Evolutionary conservation across 2,329 filamentous ascomycete genomes (phyloP).

Genomic region (Elsinoe batatas): DNA sequence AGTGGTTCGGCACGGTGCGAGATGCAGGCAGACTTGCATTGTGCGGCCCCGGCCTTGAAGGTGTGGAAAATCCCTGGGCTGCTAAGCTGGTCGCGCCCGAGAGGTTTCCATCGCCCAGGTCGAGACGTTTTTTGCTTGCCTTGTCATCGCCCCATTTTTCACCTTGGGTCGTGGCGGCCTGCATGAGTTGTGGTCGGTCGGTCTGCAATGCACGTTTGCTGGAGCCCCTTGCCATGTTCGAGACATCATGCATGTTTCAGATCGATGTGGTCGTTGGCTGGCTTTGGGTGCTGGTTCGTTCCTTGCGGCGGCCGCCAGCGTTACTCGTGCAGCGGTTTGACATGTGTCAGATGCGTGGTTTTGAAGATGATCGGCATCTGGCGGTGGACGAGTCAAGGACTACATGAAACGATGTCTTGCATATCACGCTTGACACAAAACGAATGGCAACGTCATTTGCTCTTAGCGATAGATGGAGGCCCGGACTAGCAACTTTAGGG

Average conservation of each 20-base stretch:
- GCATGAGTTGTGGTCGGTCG: neutral
- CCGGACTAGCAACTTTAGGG: too few species aligned
- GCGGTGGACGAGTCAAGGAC: neutral
- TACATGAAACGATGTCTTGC: neutral
- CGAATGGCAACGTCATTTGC: too few species aligned
- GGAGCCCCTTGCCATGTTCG: neutral
- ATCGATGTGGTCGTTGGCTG: neutral
- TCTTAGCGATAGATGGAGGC: too few species aligned
- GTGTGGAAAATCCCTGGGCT: neutral
- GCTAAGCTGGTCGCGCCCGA: neutral
- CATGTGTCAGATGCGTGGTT: neutral
- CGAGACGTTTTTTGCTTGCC: neutral
- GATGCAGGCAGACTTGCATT: conserved; percentile 11
- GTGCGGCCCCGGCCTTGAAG: conserved; percentile 20
- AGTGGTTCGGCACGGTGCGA: conserved; percentile 14
- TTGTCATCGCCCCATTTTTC: neutral
- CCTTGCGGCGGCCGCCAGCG: neutral
- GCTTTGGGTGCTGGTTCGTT: neutral
- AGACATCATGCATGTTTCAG: conserved; percentile 6
- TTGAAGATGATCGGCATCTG: neutral
- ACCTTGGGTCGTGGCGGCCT: neutral
- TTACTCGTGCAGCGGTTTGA: conserved; percentile 1
- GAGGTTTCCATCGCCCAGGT: conserved; percentile 11
- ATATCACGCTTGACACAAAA: neutral
- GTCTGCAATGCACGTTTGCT: too few species aligned